Evolutionary conservation across 2,329 filamentous ascomycete species (phyloP).

Genomic region (Monilinia laxa): DNA sequence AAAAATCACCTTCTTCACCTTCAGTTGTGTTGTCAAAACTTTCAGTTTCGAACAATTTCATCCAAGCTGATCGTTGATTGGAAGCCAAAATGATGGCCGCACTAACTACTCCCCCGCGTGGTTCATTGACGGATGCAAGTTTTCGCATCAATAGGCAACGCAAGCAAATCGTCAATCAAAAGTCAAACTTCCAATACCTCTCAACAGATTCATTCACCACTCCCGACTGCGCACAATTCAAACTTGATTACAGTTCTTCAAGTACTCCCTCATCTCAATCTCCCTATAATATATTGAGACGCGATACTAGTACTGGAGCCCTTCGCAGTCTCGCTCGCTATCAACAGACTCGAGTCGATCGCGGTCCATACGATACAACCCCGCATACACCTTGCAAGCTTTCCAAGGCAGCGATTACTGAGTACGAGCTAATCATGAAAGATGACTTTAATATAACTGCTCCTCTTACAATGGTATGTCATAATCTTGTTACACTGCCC

Average conservation of each 20-base stretch:
- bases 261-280: neutral
- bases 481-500: neutral
- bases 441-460: neutral
- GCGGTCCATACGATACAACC: neutral
- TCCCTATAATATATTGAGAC: neutral
- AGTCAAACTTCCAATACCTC: neutral
- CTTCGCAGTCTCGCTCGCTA: neutral
- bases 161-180: neutral
- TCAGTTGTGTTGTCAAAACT: neutral
- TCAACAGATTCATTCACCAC: constrained; percentile 2
- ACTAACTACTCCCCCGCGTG: neutral
- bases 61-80: neutral
- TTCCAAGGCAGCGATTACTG: constrained; percentile 16
- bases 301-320: neutral
- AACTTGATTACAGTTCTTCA: constrained; percentile 1
- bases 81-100: neutral
- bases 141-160: constrained; percentile 11
- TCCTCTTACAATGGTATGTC: constrained; percentile 10
- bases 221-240: neutral
- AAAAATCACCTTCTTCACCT: neutral
- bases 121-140: neutral
- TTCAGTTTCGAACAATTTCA: neutral
- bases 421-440: neutral
- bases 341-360: neutral
- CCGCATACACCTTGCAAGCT: constrained; percentile 13